Evolutionary conservation across 2,329 filamentous ascomycete species (phyloP).

Genomic region (Pseudogymnoascus sp.): DNA sequence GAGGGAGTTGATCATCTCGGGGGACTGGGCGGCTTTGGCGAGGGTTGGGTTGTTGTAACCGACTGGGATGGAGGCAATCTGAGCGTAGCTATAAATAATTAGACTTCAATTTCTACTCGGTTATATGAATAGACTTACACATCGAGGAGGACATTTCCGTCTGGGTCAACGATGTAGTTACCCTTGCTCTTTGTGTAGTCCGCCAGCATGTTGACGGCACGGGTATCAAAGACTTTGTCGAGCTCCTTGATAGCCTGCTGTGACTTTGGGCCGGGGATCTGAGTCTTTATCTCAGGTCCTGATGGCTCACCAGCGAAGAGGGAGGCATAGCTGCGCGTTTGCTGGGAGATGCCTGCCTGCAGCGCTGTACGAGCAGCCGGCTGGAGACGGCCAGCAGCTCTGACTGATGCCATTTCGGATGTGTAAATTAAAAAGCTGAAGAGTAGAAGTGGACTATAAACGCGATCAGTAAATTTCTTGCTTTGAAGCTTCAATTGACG

Average conservation of each 20-base stretch:
- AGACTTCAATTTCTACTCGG: not conserved
- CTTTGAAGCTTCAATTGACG: not conserved
- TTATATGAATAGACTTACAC: slow-evolving; percentile 31
- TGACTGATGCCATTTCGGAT: slow-evolving; percentile 23
- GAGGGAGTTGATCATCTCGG: slow-evolving; percentile 63
- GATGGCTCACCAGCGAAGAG: slow-evolving; percentile 26
- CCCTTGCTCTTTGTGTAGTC: slow-evolving; percentile 44
- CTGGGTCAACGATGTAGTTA: slow-evolving; percentile 44
- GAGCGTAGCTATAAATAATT: slow-evolving; percentile 50
- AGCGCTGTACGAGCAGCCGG: slow-evolving; percentile 14
- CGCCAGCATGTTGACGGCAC: slow-evolving; percentile 43
- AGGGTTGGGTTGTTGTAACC: slow-evolving; percentile 73
- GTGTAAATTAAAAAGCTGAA: not conserved
- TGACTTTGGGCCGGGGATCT: slow-evolving; percentile 32
- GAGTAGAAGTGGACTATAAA: not conserved
- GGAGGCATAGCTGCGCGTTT: slow-evolving; percentile 11
- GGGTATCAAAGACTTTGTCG: slow-evolving; percentile 41
- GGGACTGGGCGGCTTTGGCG: slow-evolving; percentile 53
- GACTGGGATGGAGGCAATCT: slow-evolving; percentile 76
- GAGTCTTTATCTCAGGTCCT: slow-evolving; percentile 26
- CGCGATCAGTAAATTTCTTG: not conserved
- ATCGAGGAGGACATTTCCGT: slow-evolving; percentile 42
- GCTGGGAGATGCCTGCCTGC: not conserved
- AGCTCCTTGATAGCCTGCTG: slow-evolving; percentile 34
- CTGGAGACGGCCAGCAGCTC: slow-evolving; percentile 24